These are phyloP conservation scores for Albugo candida DNA, from an alignment of 352 stramenopile genomes.

Conservation along the genomic window DNA sequence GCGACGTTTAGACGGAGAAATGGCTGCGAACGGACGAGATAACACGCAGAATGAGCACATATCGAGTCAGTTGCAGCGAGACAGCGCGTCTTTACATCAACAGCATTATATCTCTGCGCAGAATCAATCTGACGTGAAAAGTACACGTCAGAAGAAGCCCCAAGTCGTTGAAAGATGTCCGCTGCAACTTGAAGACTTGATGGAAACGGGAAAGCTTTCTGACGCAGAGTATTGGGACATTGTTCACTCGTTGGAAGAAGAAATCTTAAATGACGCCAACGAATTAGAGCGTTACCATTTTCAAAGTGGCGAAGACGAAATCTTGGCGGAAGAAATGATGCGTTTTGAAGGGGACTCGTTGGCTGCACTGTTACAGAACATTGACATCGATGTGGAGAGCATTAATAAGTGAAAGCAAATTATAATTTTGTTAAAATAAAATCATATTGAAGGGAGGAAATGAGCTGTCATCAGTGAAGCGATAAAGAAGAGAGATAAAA, in stretches of 20 bases:
- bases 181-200: conserved; percentile 31
- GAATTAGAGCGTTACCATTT: not conserved
- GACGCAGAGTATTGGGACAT: conserved; percentile 62
- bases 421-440: conserved; percentile 4
- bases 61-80: no score
- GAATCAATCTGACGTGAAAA: no score
- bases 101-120: no score
- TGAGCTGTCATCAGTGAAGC: conserved; percentile 84
- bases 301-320: conserved; percentile 13
- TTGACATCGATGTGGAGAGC: conserved; percentile 23
- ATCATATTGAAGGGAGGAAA: conserved; percentile 80
- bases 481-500: conserved; percentile 80
- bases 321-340: conserved; percentile 30
- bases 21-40: no score
- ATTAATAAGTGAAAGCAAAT: conserved; percentile 13
- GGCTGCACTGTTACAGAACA: conserved; percentile 37
- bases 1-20: no score
- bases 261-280: conserved; percentile 25
- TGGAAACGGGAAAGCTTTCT: conserved; percentile 27
- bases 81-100: no score
- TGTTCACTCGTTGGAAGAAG: conserved; percentile 47
- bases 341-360: conserved; percentile 51
- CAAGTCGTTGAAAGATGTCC: conserved; percentile 5
- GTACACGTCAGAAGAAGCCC: no score
- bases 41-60: no score